Base-by-base conservation (phyloP, 768 basidiomycete genomes). In the Serendipita sp. region DNA sequence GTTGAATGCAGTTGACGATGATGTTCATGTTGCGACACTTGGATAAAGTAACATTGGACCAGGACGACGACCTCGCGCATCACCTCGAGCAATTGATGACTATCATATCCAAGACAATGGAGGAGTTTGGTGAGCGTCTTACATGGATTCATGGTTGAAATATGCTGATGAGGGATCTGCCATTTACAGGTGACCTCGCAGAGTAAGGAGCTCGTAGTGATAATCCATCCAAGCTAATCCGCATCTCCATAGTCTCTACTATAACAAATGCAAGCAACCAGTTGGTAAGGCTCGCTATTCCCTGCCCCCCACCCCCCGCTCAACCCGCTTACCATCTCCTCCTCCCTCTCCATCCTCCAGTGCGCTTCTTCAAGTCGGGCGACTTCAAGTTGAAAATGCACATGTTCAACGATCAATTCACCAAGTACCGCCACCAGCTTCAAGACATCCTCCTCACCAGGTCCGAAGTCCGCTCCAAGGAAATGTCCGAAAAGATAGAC, bases 201-300 rank as follows among this genome's bases (percentile, higher is more conserved):
- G 48, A 52, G 48, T 52, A n/a, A 31, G 48, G 8, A 6, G 6
- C 48, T 52, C 18, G 31, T 10, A 23, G 23, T 23, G 23, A 23
- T 23, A 1, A 23, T 23, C 1, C 3, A 31, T 23, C 2, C 34
- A 27, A n/a, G 16, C 10, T 10, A 8, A 5, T n/a, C 2, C n/a
- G 0, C n/a, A 18, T 50, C 18, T n/a, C 48, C 29, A 50, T 18
- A 52, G 48, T 34, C 55, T 60, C 16, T 60, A 60, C 33, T 60
- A 60, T 36, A 60, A 60, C 36, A 60, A 60, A 33, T 60, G 55
- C 55, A 60, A 60, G 33, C 55, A 60, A 37, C 55, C 55, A 27
- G 36, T 60, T 2, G 55, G 55, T 60, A 37, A 8, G 55, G 1
- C 36, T 29, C 3, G 4, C n/a, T 31, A 6, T 18, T 18, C 48